Percentiles rank a stretch among this genome's conserved stretches.
Evolutionary conservation across 306 rosid genomes (phyloP).

Genomic region (Vigna unguiculata): DNA sequence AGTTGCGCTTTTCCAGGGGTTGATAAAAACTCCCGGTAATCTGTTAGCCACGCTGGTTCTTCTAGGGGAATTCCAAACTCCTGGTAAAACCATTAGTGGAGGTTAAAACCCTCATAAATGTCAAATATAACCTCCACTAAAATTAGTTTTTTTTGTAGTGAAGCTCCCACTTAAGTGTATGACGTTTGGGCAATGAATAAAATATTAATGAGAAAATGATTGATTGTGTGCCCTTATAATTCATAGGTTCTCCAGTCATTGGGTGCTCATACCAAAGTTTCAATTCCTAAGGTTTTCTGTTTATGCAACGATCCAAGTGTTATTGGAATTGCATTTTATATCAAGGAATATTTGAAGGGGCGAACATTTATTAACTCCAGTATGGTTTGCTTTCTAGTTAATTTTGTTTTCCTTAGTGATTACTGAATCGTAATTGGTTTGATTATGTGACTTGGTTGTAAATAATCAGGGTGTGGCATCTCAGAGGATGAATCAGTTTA

Average conservation of each 20-base stretch:
- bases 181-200: not conserved
- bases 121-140: too few species aligned
- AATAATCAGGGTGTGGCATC: conserved; percentile 71
- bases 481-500: too few species aligned
- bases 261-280: conserved; percentile 70
- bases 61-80: too few species aligned
- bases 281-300: conserved; percentile 85
- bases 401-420: conserved; percentile 27
- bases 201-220: not conserved
- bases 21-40: too few species aligned
- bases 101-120: too few species aligned
- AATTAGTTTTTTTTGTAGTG: too few species aligned
- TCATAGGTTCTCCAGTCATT: conserved; percentile 84
- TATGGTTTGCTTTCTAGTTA: conserved; percentile 49
- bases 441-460: conserved; percentile 25
- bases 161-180: not conserved
- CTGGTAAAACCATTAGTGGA: too few species aligned
- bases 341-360: conserved; percentile 95
- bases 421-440: not conserved
- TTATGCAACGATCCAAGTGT: conserved; percentile 79
- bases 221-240: not conserved
- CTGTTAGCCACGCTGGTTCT: too few species aligned
- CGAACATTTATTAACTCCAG: conserved; percentile 81
- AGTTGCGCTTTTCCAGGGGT: too few species aligned
- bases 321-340: conserved; percentile 85